Evolutionary conservation across 1,284 basidiomycete genomes (phyloP), one percentile per base, ranked within the genome.

Genomic region (Taiwanofungus camphoratus): DNA sequence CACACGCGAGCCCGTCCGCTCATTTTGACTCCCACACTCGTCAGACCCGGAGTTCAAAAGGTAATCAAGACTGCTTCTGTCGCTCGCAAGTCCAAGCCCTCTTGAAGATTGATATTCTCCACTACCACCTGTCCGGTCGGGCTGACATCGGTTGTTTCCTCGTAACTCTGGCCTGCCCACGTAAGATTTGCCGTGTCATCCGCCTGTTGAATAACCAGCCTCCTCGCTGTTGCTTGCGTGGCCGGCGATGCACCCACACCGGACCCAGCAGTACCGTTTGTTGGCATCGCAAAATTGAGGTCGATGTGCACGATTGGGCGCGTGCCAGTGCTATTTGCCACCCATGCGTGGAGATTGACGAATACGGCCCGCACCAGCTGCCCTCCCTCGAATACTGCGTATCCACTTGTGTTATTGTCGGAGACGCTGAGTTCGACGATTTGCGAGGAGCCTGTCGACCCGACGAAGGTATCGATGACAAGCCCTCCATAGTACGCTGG

Each of bases 121-220:
- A 66, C 50, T 4, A 56, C 53, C 21, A 69, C 39, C 8, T 19
- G 42, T 0, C 80, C 79, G 8, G 52, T 58, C 12, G 76, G 69
- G 33, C 59, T 65, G 1, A 68, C 79, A 47, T 77, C 64, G 24
- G 51, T 36, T 0, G 78, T 83, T 46, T 43, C 23, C 57, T 83
- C 82, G 45, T 76, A 84, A 2, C 71, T 76, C 58, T 80, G 78
- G 2, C 80, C 80, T 39, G 71, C 81, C 79, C 79, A 82, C 0
- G 68, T 77, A 41, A 83, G 42, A 24, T 75, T 75, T 32, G 64
- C 61, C 2, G 65, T 68, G 49, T 77, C 77, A 51, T 82, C 76
- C 13, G 79, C 77, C 50, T 75, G 69, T 23, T 77, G 74, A 30
- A 61, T 52, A 24, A 49, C 44, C 19, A 57, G 48, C 36, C 51